phyloP scores from a whole-genome alignment of 768 basidiomycete species.

The Boletus reticuloceps region DNA sequence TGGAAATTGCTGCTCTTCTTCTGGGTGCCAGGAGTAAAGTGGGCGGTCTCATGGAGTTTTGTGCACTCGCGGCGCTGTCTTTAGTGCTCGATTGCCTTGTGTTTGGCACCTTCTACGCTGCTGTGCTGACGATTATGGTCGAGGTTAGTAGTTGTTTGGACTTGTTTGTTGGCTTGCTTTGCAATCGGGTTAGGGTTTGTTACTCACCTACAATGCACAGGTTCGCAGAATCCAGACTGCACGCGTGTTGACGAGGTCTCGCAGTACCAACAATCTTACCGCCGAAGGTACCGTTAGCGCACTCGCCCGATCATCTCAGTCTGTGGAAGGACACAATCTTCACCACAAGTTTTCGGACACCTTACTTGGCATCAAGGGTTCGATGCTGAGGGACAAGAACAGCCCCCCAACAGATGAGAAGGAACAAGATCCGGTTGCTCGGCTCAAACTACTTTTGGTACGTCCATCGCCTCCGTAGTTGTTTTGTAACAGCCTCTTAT shows the following conservation, averaged over 20 bases:
- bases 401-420: conserved; percentile 41
- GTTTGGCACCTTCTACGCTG: conserved; percentile 87
- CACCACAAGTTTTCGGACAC: conserved; percentile 27
- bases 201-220: conserved; percentile 32
- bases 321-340: conserved; percentile 15
- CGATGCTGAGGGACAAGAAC: conserved; percentile 44
- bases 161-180: conserved; percentile 4
- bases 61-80: conserved; percentile 88
- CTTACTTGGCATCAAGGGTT: conserved; percentile 49
- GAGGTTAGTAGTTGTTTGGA: conserved; percentile 57
- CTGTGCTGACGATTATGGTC: conserved; percentile 91
- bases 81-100: conserved; percentile 84
- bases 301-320: conserved; percentile 24
- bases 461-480: conserved; percentile 21
- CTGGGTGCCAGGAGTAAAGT: conserved; percentile 87
- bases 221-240: conserved; percentile 70
- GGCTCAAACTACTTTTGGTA: conserved; percentile 86
- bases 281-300: conserved; percentile 31
- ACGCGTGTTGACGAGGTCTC: conserved; percentile 45
- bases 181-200: conserved; percentile 12
- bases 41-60: conserved; percentile 89
- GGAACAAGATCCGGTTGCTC: conserved; percentile 77
- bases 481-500: not conserved
- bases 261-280: conserved; percentile 28
- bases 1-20: conserved; percentile 87